phyloP scores from a whole-genome alignment of 495 filamentous ascomycete genomes.

The Penicillium mononematosum region DNA sequence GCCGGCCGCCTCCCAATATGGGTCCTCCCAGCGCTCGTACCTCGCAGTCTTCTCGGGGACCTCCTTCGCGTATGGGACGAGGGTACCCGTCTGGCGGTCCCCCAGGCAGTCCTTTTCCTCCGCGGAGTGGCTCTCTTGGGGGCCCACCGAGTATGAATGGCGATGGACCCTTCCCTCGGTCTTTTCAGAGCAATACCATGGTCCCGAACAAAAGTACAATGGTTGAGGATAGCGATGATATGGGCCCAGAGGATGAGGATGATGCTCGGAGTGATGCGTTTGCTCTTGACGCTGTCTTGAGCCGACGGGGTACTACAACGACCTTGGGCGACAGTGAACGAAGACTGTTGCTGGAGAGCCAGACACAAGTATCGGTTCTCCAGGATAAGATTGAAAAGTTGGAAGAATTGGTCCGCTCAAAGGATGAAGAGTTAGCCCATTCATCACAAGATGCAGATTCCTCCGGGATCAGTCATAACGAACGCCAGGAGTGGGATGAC shows the following conservation, averaged over 20 bases:
- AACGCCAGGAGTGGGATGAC: constrained; percentile 71
- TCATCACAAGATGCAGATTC: constrained; percentile 31
- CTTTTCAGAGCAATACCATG: constrained; percentile 93
- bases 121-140: constrained; percentile 47
- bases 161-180: constrained; percentile 72
- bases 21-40: constrained; percentile 37
- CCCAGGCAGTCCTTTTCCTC: constrained; percentile 43
- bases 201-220: constrained; percentile 97
- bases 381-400: constrained; percentile 71
- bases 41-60: constrained; percentile 42
- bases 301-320: constrained; percentile 55
- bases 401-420: constrained; percentile 58
- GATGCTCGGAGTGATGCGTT: constrained; percentile 66
- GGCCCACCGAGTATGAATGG: constrained; percentile 46
- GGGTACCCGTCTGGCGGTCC: constrained; percentile 45
- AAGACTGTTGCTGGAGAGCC: constrained; percentile 71
- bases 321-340: constrained; percentile 62
- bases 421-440: constrained; percentile 56
- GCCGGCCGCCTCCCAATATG: constrained; percentile 42
- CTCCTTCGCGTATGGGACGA: constrained; percentile 36
- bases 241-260: constrained; percentile 57
- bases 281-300: constrained; percentile 55
- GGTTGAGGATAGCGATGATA: constrained; percentile 93
- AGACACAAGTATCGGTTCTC: constrained; percentile 71
- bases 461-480: constrained; percentile 34